phyloP scores from a whole-genome alignment of 768 basidiomycete genomes.

The Kwoniella sp. region DNA sequence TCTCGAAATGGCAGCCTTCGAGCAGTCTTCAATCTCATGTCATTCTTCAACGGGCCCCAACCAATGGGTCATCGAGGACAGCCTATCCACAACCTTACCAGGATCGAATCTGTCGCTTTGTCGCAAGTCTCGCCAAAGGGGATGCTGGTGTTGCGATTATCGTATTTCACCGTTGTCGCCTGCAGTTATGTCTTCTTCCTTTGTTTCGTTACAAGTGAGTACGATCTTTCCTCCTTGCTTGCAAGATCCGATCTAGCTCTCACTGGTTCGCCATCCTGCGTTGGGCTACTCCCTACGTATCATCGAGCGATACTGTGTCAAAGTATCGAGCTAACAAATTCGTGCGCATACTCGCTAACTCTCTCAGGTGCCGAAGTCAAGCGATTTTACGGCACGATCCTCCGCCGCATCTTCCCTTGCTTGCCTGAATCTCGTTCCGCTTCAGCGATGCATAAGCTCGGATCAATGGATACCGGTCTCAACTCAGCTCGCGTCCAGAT shows the following conservation, averaged over 20 bases:
- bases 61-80: constrained; percentile 39
- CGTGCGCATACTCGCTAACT: not conserved
- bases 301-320: too few species aligned
- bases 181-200: constrained; percentile 52
- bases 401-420: constrained; percentile 39
- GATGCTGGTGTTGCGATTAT: constrained; percentile 31
- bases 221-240: too few species aligned
- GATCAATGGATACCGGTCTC: constrained; percentile 10
- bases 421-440: constrained; percentile 19
- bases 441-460: not conserved
- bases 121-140: constrained; percentile 18
- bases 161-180: constrained; percentile 49
- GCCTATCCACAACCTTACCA: constrained; percentile 31
- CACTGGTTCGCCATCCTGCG: too few species aligned
- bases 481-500: not conserved
- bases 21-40: constrained; percentile 53
- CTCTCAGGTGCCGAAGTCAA: constrained; percentile 44
- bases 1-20: constrained; percentile 33
- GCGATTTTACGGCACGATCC: constrained; percentile 39
- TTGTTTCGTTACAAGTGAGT: constrained; percentile 54
- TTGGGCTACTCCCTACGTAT: not conserved
- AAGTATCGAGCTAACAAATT: not conserved
- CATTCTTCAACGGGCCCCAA: constrained; percentile 47
- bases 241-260: too few species aligned
- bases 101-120: constrained; percentile 34